Percentiles rank a stretch among this genome's conserved stretches.
Conservation (phyloP, 805 yeast genomes). For the Debaryomyces prosopidis region DNA sequence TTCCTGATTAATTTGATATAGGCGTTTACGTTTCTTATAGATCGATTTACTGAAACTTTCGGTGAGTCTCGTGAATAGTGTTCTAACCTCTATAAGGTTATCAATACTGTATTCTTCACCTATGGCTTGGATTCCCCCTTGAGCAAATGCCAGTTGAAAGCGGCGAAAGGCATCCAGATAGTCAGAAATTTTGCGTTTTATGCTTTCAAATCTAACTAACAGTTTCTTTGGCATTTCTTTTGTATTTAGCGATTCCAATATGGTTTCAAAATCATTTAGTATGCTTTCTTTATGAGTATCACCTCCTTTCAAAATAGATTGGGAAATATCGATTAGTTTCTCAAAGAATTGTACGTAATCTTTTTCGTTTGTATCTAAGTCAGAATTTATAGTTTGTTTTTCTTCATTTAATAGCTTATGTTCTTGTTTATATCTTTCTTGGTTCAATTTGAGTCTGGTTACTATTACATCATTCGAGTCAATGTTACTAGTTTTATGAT, state of each 20-base stretch:
- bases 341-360: conserved; percentile 7
- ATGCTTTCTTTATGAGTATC: neutral
- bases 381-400: neutral
- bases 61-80: conserved; percentile 11
- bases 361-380: conserved; percentile 2
- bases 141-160: neutral
- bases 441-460: neutral
- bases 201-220: conserved; percentile 1
- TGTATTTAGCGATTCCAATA: neutral
- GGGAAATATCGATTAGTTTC: conserved; percentile 1
- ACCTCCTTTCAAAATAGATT: neutral
- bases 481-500: neutral
- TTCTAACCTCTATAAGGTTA: conserved; percentile 3
- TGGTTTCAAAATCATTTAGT: conserved; percentile 6
- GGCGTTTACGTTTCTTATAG: conserved; percentile 9
- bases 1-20: conserved; percentile 11
- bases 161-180: conserved; percentile 4
- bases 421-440: neutral
- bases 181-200: conserved; percentile 10
- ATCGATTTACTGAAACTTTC: conserved; percentile 8
- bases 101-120: neutral
- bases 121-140: conserved; percentile 1
- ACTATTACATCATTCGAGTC: neutral
- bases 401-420: neutral
- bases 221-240: neutral